Conservation (phyloP, 2,329 filamentous ascomycete species). For the Juglanconis oblonga region DNA sequence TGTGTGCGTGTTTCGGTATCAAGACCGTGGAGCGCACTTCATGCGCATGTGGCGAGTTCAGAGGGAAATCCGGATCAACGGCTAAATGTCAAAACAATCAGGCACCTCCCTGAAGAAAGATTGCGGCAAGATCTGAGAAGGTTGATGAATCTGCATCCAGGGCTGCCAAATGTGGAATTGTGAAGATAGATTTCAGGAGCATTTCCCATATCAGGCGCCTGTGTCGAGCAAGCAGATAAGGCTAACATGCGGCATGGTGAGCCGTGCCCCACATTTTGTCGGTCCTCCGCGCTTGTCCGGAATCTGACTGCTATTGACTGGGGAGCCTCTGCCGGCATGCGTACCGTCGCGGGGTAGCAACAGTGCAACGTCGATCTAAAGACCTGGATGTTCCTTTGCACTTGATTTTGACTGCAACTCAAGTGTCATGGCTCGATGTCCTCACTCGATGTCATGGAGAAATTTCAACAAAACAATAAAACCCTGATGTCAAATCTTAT, state of each 20-base stretch:
- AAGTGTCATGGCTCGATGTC: too few relatives aligned
- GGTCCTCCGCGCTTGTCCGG: background rate
- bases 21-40: background rate
- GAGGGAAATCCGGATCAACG: background rate
- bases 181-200: background rate
- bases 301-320: background rate
- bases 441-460: too few relatives aligned
- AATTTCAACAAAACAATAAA: too few relatives aligned
- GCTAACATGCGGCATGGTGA: background rate
- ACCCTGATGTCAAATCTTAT: background rate
- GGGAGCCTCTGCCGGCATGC: too few relatives aligned
- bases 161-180: background rate
- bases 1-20: background rate
- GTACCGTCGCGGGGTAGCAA: too few relatives aligned
- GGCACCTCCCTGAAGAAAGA: background rate
- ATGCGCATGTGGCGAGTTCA: background rate
- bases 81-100: background rate
- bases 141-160: background rate
- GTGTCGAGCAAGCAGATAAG: background rate
- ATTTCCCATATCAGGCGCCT: background rate
- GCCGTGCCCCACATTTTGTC: background rate
- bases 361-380: too few relatives aligned
- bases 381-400: too few relatives aligned
- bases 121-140: background rate
- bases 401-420: too few relatives aligned